A percentile compares a stretch with the other conserved stretches of the same genome.
phyloP scores from a whole-genome alignment of 768 basidiomycete species.

The Chalciporus sphaerocephalus region DNA sequence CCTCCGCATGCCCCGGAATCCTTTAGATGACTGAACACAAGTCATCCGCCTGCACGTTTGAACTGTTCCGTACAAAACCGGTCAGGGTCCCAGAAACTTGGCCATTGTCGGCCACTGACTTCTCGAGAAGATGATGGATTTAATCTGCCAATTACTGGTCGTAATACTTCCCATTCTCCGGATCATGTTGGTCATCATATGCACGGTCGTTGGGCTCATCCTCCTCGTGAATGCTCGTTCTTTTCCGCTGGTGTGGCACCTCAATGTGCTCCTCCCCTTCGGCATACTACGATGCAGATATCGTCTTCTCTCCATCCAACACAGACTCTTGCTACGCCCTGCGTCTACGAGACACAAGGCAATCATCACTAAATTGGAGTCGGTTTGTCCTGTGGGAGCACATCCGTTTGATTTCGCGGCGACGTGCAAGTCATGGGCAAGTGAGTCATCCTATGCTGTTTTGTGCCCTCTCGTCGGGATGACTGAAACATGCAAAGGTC shows the following conservation, averaged over 20 bases:
- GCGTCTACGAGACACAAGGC: conserved; percentile 8
- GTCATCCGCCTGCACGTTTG: background rate
- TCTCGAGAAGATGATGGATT: background rate
- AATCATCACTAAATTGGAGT: conserved; percentile 11
- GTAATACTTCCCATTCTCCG: background rate
- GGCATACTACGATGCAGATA: conserved; percentile 13
- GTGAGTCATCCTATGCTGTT: conserved; percentile 7
- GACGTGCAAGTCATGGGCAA: conserved; percentile 10
- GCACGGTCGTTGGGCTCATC: conserved; percentile 2
- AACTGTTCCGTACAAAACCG: background rate
- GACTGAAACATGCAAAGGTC: conserved; percentile 10
- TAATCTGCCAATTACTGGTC: background rate
- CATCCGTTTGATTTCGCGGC: conserved; percentile 14
- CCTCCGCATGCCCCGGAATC: background rate
- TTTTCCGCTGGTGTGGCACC: conserved; percentile 12
- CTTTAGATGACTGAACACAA: background rate
- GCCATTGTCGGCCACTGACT: no score
- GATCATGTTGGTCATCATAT: background rate
- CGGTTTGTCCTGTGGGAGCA: conserved; percentile 12
- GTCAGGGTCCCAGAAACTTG: background rate
- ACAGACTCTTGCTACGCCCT: conserved; percentile 7
- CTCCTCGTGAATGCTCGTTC: conserved; percentile 13
- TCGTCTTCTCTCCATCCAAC: conserved; percentile 2
- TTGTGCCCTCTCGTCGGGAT: background rate
- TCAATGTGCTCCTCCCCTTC: conserved; percentile 8